Base-by-base conservation (phyloP, 768 basidiomycete species). In the Dendrothele bispora region DNA sequence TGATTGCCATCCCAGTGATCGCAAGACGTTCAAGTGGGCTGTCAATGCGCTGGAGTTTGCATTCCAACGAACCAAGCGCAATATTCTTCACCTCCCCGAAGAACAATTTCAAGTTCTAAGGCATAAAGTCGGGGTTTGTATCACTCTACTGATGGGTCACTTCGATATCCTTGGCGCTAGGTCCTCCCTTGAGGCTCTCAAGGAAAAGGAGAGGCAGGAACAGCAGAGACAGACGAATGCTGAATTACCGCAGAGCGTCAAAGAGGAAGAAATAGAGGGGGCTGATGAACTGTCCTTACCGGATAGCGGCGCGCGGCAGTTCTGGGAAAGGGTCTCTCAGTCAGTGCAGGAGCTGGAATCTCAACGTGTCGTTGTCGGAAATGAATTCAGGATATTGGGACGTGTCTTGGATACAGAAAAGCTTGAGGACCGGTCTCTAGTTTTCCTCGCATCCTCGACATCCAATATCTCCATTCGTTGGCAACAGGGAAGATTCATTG, bases 401-500 rank as follows among this genome's bases (percentile, higher is more conserved):
- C 89, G 92, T 43, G 95, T 98, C 4, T 77, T 99, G 34, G 94
- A 98, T 63, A 86, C 94, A 59, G 90, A 94, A 61, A 91, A 88
- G 52, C 81, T 86, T 7, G 97, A 98, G 67, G 95, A 99, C 63
- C 83, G 92, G 38, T 93, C 95, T 0, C 74, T 97, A 38, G 86
- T 94, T 5, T 95, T 94, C 74, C 79, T 99, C 32, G 97, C 97
- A 1, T 93, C 93, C 2, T 92, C 92, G n/a, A 86, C 85, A 32
- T 94, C 93, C 22, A 97, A 95, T 57, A 92, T 98, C 52, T 91
- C 93, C 3, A 86, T 98, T 51, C 83, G 91, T 32, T 99, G 97
- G 97, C 95, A 98, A 64, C 97, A 99, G 69, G 94, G 95, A 12
- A 84, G 88, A 49, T 98, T 98, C 71, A 98, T 99, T 56, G 97